Base-by-base conservation (phyloP, 2,329 filamentous ascomycete genomes). In the Leptographium flavum region DNA sequence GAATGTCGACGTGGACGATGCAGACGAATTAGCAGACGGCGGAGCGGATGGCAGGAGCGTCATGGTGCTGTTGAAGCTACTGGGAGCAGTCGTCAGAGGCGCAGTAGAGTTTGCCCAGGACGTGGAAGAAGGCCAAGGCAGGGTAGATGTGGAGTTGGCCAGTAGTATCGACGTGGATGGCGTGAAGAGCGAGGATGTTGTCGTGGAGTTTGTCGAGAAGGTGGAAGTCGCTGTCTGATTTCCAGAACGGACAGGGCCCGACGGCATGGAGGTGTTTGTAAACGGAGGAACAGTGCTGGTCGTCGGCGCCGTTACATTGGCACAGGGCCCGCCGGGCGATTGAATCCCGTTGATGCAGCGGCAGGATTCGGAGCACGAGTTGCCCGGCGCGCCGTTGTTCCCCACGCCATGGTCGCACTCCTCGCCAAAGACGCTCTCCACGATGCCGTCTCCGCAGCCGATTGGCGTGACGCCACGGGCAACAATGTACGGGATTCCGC, bases 401-500 rank as follows among this genome's bases (percentile, higher is more conserved):
- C 44, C 31, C 1, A 46, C 35, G 1, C 62, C 63, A 42, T 62
- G 57, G 43, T 67, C 65, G 36, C 65, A 67, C 41, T 67, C 62
- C 50, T 67, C 65, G 13, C 59, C 59, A 37, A 59, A 51, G 28
- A 46, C 42, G 2, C 53, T 23, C 23, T 66, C 57, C 30, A 60
- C 58, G 2, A 53, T 53, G 23, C 63, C 62, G 45, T 67, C 56
- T 28, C 65, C 64, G 39, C 65, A 67, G 19, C 62, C 63, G 11
- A 59, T 50, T 4, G 64, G 63, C 3, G 60, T 63, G 9, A 59
- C 63, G 8, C 63, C 63, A 37, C 63, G 62, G 21, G 63, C 61
- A 39, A 67, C 57, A 46, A 67, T 64, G 47, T 66, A 67, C 28
- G 64, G 64, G 15, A 67, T 55, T 22, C 64, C 64, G 8, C 50